phyloP scores from a whole-genome alignment of 2,329 filamentous ascomycete species.

The Colletotrichum sansevieriae region DNA sequence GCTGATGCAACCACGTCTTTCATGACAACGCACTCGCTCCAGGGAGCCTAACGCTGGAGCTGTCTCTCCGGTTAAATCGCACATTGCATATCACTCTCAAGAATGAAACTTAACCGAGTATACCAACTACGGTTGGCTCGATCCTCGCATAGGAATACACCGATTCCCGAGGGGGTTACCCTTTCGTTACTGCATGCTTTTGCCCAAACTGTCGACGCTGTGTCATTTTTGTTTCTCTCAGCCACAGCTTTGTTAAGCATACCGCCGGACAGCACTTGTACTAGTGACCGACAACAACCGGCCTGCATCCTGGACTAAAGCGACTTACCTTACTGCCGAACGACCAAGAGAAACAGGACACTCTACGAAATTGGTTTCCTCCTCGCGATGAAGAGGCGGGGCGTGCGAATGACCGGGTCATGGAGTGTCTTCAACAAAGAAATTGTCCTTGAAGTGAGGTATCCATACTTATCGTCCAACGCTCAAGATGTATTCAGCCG shows the following conservation, averaged over 20 bases:
- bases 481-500: no score
- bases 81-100: constrained; percentile 13
- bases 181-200: neutral
- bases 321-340: constrained; percentile 3
- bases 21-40: neutral
- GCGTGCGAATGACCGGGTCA: no score
- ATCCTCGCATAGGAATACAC: neutral
- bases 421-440: no score
- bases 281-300: constrained; percentile 1
- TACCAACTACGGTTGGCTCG: neutral
- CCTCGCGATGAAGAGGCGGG: neutral
- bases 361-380: neutral
- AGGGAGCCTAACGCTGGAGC: neutral
- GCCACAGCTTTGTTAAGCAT: constrained; percentile 1
- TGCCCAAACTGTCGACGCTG: neutral
- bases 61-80: constrained; percentile 1
- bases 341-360: neutral
- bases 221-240: neutral
- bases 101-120: constrained; percentile 11
- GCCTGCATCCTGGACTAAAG: neutral
- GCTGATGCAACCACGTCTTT: no score
- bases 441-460: no score
- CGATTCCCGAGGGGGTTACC: neutral
- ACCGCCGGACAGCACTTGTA: neutral
- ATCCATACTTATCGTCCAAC: no score